Conservation (phyloP, 768 basidiomycete species). For the Ephemerocybe angulata region DNA sequence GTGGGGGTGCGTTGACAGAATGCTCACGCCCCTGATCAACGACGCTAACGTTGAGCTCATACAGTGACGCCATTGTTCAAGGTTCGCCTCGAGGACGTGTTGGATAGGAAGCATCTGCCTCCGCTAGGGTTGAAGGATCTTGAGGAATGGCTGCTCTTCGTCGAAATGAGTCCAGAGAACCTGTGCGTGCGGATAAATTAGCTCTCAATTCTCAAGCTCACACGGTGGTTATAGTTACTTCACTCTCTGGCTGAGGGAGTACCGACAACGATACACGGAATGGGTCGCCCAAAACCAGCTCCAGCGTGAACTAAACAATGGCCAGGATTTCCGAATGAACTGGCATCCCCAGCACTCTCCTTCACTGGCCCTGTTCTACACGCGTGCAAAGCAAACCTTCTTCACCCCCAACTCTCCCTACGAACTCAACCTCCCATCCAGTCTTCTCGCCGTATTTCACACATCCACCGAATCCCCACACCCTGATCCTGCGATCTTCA, state of each 20-base stretch:
- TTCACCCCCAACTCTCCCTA: conserved; percentile 68
- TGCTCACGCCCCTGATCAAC: neutral
- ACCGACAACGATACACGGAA: conserved; percentile 47
- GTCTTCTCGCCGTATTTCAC: conserved; percentile 60
- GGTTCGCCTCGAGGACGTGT: conserved; percentile 69
- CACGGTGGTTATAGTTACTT: conserved; percentile 52
- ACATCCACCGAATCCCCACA: conserved; percentile 40
- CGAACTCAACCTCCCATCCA: conserved; percentile 68
- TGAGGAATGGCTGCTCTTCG: conserved; percentile 79
- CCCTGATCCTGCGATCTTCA: conserved; percentile 65
- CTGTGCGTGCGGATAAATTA: conserved; percentile 42
- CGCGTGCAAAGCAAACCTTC: conserved; percentile 78
- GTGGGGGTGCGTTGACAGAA: conserved; percentile 37
- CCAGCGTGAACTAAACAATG: conserved; percentile 24
- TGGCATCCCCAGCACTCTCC: conserved; percentile 46
- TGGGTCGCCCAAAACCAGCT: conserved; percentile 37
- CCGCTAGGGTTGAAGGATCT: conserved; percentile 75
- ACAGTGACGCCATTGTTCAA: conserved; percentile 64
- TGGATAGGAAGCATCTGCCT: conserved; percentile 73
- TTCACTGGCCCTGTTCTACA: conserved; percentile 68
- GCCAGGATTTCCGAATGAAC: conserved; percentile 27
- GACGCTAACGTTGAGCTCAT: conserved; percentile 8
- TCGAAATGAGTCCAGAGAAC: conserved; percentile 73
- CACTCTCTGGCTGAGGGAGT: conserved; percentile 77
- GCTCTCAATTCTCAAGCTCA: conserved; percentile 9